Conservation (phyloP, 2,329 filamentous ascomycete genomes). For the Colletotrichum theobromicola region DNA sequence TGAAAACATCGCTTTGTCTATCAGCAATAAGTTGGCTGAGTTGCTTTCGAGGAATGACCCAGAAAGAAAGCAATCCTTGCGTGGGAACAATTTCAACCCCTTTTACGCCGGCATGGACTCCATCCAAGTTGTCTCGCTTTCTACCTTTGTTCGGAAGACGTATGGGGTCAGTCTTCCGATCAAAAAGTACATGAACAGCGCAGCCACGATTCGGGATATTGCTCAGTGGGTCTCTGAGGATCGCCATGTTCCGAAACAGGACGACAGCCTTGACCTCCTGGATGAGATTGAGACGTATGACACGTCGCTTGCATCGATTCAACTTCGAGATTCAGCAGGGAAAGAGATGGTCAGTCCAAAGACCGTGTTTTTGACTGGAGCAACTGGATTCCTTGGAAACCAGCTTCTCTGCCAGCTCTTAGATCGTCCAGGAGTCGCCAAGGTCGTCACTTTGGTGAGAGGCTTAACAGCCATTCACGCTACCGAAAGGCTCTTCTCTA, state of each 20-base stretch:
- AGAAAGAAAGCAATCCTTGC: background rate
- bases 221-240: background rate
- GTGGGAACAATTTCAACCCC: conserved; percentile 9
- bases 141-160: background rate
- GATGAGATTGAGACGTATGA: background rate
- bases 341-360: background rate
- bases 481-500: conserved; percentile 12
- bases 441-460: conserved; percentile 12
- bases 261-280: background rate
- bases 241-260: background rate
- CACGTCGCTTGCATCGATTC: background rate
- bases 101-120: conserved; percentile 15
- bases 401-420: conserved; percentile 17
- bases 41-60: background rate
- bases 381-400: conserved; percentile 19
- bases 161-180: background rate
- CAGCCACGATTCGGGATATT: background rate
- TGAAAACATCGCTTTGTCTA: background rate
- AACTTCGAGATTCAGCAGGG: background rate
- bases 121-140: conserved; percentile 12
- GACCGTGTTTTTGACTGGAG: conserved; percentile 17
- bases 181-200: conserved; percentile 9
- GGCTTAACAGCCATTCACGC: conserved; percentile 8
- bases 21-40: conserved; percentile 2
- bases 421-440: background rate